Base-by-base conservation (phyloP, 179 eudicot species). In the Beta corolliflora region DNA sequence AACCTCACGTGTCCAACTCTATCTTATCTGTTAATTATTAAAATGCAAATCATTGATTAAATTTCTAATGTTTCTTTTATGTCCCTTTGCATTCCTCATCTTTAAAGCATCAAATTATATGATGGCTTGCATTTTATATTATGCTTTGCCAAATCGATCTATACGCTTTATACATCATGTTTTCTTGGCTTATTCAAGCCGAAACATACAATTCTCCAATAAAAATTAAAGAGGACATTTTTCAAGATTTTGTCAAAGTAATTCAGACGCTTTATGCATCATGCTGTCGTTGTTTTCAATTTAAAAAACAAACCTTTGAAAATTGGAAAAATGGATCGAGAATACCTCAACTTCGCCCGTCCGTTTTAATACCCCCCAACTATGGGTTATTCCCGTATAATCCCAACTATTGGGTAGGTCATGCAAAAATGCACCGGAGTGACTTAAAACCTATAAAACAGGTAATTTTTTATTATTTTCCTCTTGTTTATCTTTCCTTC, bases 1-100 rank as follows among this genome's bases (percentile, higher is more conserved):
- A 9, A 68, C 55, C 72, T 79, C 81, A 79, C 81, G 67, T 79
- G 81, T 69, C 66, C 55, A 36, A 69, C 18, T 70, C 65, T 70
- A 79, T 79, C 81, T 79, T 68, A 79, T 79, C 81, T 68, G 54
- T 66, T 76, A 16, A 7, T 5, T 1, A 48, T 48, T 5, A 48
- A 55, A 53, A 36, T 53, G 25, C 64, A 36, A 79, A 69, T 68
- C 65, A 79, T 79, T 78, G 73, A 78, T 52, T 52, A 11, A 63
- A 16, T 11, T 11, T 11, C 9, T 25, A 48, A 56, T 53, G 15
- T 48, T 64, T 63, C 23, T 25, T 45, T 48, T 59, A 18, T 59
- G 23, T 46, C 18, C 59, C 11, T 66, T 67, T 69, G 61, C 25
- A 19, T 5, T 19, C 7, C 4, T 52, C n/a, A 21, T 21, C 44